A percentile compares a stretch with the other conserved stretches of the same genome.
Conservation (phyloP, 106 monocot species). For the Hemerocallis citrina region DNA sequence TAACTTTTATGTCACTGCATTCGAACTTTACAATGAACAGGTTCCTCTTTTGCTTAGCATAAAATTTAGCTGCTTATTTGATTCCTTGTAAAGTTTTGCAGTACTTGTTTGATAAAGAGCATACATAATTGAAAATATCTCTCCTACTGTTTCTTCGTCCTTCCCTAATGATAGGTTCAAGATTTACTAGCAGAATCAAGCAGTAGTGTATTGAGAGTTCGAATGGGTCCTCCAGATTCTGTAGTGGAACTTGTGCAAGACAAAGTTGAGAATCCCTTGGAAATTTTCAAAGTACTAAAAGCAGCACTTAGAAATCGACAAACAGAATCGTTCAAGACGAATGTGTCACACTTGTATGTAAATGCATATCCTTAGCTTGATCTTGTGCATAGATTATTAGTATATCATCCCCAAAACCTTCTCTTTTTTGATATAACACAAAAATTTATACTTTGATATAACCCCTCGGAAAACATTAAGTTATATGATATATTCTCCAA, state of each 20-base stretch:
- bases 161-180: slow-evolving; percentile 45
- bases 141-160: neutral
- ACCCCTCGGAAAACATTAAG: no score
- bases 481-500: no score
- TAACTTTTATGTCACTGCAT: slow-evolving; percentile 70
- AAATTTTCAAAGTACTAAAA: slow-evolving; percentile 62
- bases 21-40: slow-evolving; percentile 95
- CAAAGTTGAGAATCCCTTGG: slow-evolving; percentile 77
- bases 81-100: neutral
- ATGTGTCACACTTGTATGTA: slow-evolving; percentile 78
- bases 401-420: no score
- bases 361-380: no score
- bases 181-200: slow-evolving; percentile 60
- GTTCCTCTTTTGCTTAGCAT: slow-evolving; percentile 16
- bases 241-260: slow-evolving; percentile 72
- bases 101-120: neutral
- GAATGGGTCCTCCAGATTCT: slow-evolving; percentile 41
- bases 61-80: no score
- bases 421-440: no score
- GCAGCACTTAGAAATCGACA: slow-evolving; percentile 50
- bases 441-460: no score
- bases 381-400: no score
- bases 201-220: slow-evolving; percentile 28
- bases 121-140: neutral
- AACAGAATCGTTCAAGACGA: slow-evolving; percentile 38